A percentile compares a stretch with the other conserved stretches of the same genome.
Conservation (phyloP, 2,329 filamentous ascomycete genomes). For the Epichloe bromicola region DNA sequence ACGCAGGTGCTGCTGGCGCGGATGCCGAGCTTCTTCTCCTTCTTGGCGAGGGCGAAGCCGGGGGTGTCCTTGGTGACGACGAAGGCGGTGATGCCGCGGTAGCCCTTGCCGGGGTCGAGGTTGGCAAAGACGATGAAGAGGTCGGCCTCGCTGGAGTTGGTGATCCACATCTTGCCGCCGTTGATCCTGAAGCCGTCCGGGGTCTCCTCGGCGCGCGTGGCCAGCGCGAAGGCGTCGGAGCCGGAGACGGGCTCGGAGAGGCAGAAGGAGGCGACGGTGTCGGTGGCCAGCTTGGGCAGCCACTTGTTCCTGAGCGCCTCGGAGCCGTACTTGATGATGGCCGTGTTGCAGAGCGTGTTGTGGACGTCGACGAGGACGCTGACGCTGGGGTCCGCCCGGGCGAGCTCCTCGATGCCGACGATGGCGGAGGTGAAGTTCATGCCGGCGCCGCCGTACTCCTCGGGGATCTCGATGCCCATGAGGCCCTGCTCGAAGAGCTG, state of each 20-base stretch:
- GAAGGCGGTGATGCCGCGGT: slow-evolving; percentile 95
- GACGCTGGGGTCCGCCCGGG: slow-evolving; percentile 85
- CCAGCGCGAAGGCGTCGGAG: slow-evolving; percentile 89
- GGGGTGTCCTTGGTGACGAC: slow-evolving; percentile 77
- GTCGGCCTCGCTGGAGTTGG: slow-evolving; percentile 84
- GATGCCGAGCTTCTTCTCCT: slow-evolving; percentile 99
- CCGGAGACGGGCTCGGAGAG: slow-evolving; percentile 86
- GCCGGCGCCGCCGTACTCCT: slow-evolving; percentile 89
- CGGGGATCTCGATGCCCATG: slow-evolving; percentile 95
- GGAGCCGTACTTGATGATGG: slow-evolving; percentile 74
- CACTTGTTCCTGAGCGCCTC: slow-evolving; percentile 69
- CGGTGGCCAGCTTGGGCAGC: slow-evolving; percentile 78
- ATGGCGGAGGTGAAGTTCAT: slow-evolving; percentile 99
- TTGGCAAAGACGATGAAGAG: slow-evolving; percentile 99
- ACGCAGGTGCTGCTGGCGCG: slow-evolving; percentile 92
- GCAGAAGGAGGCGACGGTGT: slow-evolving; percentile 86
- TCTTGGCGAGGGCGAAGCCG: slow-evolving; percentile 94
- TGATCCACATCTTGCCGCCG: slow-evolving; percentile 99
- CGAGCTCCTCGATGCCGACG: slow-evolving; percentile 92
- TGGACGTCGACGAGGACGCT: slow-evolving; percentile 94
- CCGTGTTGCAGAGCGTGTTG: slow-evolving; percentile 95
- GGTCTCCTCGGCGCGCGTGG: slow-evolving; percentile 79
- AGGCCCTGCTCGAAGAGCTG: slow-evolving; percentile 94
- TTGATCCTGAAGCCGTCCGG: slow-evolving; percentile 73
- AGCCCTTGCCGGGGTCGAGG: slow-evolving; percentile 79